Base-by-base conservation (phyloP, 805 yeast genomes). In the Tetrapisispora phaffii region DNA sequence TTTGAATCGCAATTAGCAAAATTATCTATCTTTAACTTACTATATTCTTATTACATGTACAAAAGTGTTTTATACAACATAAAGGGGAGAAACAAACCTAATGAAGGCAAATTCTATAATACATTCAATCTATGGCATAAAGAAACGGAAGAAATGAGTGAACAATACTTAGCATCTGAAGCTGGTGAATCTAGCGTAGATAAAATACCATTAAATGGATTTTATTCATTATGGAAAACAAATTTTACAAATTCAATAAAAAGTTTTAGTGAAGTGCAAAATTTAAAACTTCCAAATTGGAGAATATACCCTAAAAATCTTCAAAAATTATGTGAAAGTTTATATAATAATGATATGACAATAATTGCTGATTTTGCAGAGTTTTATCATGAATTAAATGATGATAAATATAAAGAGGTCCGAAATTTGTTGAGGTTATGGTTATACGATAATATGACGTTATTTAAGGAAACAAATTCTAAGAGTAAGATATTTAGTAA, bases 231-330 rank as follows among this genome's bases (percentile, higher is more conserved):
- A 34, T 61, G 66, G 66, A 55, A 47, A 29, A 24, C 44, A 7
- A 55, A 53, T n/a, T 52, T 50, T 32, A 39, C 33, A 7, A 45
- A 49, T 12, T 34, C 50, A 2, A 39, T 51, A 17, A 36, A 44
- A 17, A 49, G 48, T 28, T 41, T 53, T 17, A 46, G 41, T 33
- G 49, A 47, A 26, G 35, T 55, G 4, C 59, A 55, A 46, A 53
- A 57, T 29, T 56, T 56, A 20, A 51, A 50, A 36, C 41, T 59
- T 29, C 66, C 66, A 8, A 53, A 54, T 34, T 60, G 62, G 58
- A 36, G 46, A 22, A 19, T 41, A 19, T 62, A 51, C 35, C 65
- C 65, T n/a, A 29, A 17, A 12, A 33, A 44, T 7, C 44, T 59
- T 19, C 47, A 54, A 31, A 38, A 35, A 15, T 24, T 57, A 2